Base-by-base conservation (phyloP, 1,284 basidiomycete genomes). In the Ganoderma leucocontextum region DNA sequence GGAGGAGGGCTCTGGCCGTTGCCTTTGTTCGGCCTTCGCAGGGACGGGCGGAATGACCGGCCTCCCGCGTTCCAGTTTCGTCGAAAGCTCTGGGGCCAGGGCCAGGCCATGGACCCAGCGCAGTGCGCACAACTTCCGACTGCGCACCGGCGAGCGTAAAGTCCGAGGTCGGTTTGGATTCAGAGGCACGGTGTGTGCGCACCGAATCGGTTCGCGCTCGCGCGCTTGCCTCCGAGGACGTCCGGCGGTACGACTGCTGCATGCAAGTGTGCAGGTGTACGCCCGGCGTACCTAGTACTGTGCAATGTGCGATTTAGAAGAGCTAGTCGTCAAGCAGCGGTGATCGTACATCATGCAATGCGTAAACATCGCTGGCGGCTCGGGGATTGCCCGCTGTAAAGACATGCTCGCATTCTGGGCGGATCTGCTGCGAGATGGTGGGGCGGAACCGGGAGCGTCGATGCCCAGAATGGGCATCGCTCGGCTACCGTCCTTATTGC, bases 21-120 rank as follows among this genome's bases (percentile, higher is more conserved):
- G 29, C 52, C 25, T 19, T 19, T 55, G 29, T 33, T 33, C 47
- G 47, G 47, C 22, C 47, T 25, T 55, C 17, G 29, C 29, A 33
- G 29, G 52, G 29, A 35, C 33, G 17, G 8, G 10, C 63, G 63
- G 63, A 55, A 64, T 42, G 8, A 17, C 22, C 63, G 63, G 63
- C 42, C 41, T 58, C 55, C 63, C 63, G 55, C 41, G 41, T 35
- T 52, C 44, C 44, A 47, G 44, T 41, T 41, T 17, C 22, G 12
- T 49, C 47, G 22, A 12, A 25, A 22, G 47, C 25, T 41, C 44
- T 47, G 19, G 44, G 44, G 44, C 13, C 41, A 15, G 41, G 13
- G 41, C 13, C 41, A 47, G 49, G 52, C 52, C 52, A 35, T 8
- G 52, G 52, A 15, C 52, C 15, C 10, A 10, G 44, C 7, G 17